Base-by-base conservation (phyloP, 2,329 filamentous ascomycete species). In the Scedosporium dehoogii region DNA sequence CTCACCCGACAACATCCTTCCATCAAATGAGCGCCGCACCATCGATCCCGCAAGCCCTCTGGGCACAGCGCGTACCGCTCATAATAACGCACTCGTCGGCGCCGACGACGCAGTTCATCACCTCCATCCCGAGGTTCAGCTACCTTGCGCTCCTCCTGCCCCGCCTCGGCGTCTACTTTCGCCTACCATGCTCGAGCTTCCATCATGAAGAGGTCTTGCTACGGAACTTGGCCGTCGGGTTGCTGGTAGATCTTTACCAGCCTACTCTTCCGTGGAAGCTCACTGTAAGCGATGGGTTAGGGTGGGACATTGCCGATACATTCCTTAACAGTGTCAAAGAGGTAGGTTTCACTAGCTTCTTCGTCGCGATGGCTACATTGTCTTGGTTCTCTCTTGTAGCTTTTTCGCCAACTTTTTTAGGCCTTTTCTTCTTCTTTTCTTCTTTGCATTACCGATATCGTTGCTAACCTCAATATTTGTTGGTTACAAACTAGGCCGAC, bases 321-420 rank as follows among this genome's bases (percentile, higher is more conserved):
- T 87, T 87, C 66, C 77, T 86, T 62, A 87, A 87, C 71, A 80
- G 81, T 63, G 83, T 82, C 65, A 87, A 87, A 71, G 85, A 87
- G 76, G 81, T 81, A 63, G 69, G 77, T 70, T 60, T 14, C 21
- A 14, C 12, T n/a, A 16, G 14, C 33, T 18, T 38, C 27, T 41
- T 27, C 12, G 33, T 6, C 29, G 41, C 12, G n/a, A 46, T 55
- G 5, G 18, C 64, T 61, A 27, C 21, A 27, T 42, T 46, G 33
- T 51, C 48, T 38, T 48, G 14, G 16, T 33, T 59, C 55, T 21
- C 21, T 57, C 1, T 53, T 29, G 2, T 29, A 42, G 18, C 23
- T 62, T 18, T 27, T 53, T 57, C 23, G 4, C 48, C 27, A 16
- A 16, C 23, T 6, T 9, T 21, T 44, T 41, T n/a, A n/a, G n/a